phyloP scores from a whole-genome alignment of 768 basidiomycete genomes.

The Amanita inopinata region DNA sequence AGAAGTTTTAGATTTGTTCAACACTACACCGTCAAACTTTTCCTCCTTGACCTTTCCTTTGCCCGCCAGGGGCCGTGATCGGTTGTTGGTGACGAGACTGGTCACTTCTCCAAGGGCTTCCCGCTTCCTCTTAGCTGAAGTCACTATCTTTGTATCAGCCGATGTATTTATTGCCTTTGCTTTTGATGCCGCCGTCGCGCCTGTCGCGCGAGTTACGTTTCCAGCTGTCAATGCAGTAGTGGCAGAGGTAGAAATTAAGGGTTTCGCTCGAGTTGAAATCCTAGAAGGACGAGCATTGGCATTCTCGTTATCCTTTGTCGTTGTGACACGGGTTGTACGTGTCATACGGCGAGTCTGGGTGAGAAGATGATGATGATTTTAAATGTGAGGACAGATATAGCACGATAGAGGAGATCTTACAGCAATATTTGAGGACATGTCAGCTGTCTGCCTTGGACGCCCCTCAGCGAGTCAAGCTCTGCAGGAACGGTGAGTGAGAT shows the following conservation, averaged over 20 bases:
- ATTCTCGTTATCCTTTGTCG: slow-evolving; percentile 66
- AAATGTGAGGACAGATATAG: slow-evolving; percentile 7
- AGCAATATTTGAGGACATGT: slow-evolving; percentile 41
- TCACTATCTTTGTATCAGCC: slow-evolving; percentile 33
- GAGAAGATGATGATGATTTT: slow-evolving; percentile 1
- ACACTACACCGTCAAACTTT: slow-evolving; percentile 54
- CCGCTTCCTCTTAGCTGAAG: slow-evolving; percentile 64
- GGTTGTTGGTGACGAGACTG: slow-evolving; percentile 35
- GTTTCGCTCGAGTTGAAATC: slow-evolving; percentile 54
- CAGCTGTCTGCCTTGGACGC: slow-evolving; percentile 17
- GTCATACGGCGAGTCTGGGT: slow-evolving; percentile 62
- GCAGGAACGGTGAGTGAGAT: slow-evolving; percentile 10
- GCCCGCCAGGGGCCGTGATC: slow-evolving; percentile 23
- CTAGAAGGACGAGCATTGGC: slow-evolving; percentile 56
- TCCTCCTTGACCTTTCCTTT: slow-evolving; percentile 50
- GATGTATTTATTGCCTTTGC: slow-evolving; percentile 36
- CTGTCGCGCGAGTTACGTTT: slow-evolving; percentile 36
- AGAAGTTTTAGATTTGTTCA: slow-evolving; percentile 37
- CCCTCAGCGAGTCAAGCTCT: slow-evolving; percentile 13
- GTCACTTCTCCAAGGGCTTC: slow-evolving; percentile 73
- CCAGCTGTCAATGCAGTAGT: slow-evolving; percentile 25
- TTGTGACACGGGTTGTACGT: slow-evolving; percentile 36
- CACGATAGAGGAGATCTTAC: slow-evolving; percentile 20
- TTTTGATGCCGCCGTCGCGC: slow-evolving; percentile 42
- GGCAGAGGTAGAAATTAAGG: slow-evolving; percentile 32